Percentiles rank a stretch among this genome's conserved stretches.
Conservation (phyloP, 345 rosid species). For the Populus pruinosa region DNA sequence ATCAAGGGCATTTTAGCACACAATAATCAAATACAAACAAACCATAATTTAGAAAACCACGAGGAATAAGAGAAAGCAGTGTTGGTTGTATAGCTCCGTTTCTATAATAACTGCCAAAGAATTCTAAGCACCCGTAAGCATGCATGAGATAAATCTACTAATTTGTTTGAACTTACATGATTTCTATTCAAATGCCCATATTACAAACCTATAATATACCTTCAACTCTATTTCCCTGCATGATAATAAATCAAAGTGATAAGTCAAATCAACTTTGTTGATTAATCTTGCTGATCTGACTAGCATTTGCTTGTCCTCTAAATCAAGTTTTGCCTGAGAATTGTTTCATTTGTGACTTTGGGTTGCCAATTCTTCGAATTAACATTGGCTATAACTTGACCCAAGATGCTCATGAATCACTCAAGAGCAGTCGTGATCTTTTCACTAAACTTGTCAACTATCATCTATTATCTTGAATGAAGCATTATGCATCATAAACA, state of each 20-base stretch:
- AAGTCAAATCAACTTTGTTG: not conserved
- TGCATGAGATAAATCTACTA: not conserved
- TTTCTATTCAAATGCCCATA: not conserved
- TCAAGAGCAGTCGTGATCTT: not conserved
- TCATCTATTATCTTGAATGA: not conserved
- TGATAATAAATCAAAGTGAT: not conserved
- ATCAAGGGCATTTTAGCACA: conserved; percentile 1
- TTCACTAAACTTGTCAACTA: not conserved
- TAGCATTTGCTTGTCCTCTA: not conserved
- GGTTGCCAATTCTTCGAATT: not conserved
- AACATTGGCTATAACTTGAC: not conserved
- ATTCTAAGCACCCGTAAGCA: not conserved
- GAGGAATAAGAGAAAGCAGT: not conserved
- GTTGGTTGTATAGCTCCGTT: not conserved
- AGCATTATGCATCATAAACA: not conserved
- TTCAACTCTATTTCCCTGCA: too few relatives aligned
- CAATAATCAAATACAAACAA: not conserved
- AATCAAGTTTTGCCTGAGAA: not conserved
- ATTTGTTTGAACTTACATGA: not conserved
- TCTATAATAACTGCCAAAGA: not conserved
- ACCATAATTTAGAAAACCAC: not conserved
- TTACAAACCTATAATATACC: not conserved
- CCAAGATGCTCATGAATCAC: not conserved
- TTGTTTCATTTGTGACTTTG: not conserved
- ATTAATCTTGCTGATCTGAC: not conserved